These are phyloP conservation scores for Diversispora epigaea DNA, from an alignment of 192 early-diverging fungal genomes.

Conservation along the genomic window DNA sequence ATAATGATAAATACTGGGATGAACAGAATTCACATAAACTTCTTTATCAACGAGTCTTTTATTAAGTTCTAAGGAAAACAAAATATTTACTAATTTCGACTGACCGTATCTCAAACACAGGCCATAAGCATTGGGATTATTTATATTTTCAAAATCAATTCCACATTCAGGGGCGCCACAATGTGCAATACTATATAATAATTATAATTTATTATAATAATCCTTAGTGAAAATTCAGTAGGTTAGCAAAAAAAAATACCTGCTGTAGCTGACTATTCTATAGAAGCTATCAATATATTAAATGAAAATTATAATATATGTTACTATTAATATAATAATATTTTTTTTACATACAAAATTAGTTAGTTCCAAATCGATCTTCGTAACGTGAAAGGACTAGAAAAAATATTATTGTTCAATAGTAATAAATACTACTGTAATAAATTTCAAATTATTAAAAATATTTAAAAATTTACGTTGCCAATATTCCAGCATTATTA, in stretches of 20 bases:
- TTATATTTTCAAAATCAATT: no score
- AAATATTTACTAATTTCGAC: no score
- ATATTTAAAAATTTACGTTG: conserved; percentile 1
- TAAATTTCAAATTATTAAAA: neutral
- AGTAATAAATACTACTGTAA: neutral
- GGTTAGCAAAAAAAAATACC: neutral
- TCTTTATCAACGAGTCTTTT: no score
- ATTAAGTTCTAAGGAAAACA: no score
- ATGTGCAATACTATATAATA: conserved; percentile 39
- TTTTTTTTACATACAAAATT: conserved; percentile 34
- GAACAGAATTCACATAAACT: no score
- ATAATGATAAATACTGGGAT: no score
- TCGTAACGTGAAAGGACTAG: conserved; percentile 33
- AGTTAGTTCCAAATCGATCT: conserved; percentile 48
- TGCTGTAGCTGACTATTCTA: conserved; percentile 49
- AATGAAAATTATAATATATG: no score
- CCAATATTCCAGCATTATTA: conserved; percentile 38
- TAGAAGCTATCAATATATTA: neutral
- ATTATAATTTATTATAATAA: neutral
- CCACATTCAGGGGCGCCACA: conserved; percentile 32
- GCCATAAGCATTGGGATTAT: no score
- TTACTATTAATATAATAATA: neutral
- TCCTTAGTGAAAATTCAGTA: neutral
- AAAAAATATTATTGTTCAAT: no score
- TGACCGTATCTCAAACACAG: no score